A percentile compares a stretch with the other conserved stretches of the same genome.
These are phyloP conservation scores for Aphanomyces euteiches DNA, from an alignment of 352 stramenopile species.

Conservation along the genomic window DNA sequence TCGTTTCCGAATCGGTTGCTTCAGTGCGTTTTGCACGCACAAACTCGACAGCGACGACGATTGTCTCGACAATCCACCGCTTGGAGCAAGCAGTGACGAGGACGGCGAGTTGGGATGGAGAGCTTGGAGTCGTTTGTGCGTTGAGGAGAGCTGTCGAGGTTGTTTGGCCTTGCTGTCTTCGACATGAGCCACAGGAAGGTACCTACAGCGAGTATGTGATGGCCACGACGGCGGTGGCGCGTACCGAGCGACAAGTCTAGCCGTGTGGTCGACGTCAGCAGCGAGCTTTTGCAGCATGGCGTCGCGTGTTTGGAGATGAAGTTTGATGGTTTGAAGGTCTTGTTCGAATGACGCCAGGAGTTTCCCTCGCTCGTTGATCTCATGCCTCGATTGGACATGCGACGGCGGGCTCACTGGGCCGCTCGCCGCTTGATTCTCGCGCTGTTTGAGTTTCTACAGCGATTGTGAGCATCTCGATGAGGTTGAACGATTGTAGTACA, in stretches of 20 bases:
- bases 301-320: constrained; percentile 9
- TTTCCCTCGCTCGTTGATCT: constrained; percentile 25
- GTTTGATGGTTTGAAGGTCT: background rate
- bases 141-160: background rate
- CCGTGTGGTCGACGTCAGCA: constrained; percentile 10
- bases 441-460: background rate
- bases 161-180: background rate
- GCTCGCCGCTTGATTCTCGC: background rate
- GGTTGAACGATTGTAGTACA: background rate
- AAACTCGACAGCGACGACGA: constrained; percentile 13
- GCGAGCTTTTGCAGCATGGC: background rate
- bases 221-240: background rate
- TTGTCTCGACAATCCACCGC: too few species aligned
- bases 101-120: background rate
- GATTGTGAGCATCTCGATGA: background rate
- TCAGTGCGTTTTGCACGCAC: constrained; percentile 16
- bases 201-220: background rate
- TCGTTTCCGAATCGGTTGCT: background rate
- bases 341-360: constrained; percentile 11
- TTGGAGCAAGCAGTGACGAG: background rate
- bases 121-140: background rate
- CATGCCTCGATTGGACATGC: constrained; percentile 10
- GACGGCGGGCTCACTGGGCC: background rate
- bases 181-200: background rate
- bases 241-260: background rate